Evolutionary conservation across 331 rosid species (phyloP), one percentile per base, ranked within the genome.

Genomic region (Prunus yedoensis): DNA sequence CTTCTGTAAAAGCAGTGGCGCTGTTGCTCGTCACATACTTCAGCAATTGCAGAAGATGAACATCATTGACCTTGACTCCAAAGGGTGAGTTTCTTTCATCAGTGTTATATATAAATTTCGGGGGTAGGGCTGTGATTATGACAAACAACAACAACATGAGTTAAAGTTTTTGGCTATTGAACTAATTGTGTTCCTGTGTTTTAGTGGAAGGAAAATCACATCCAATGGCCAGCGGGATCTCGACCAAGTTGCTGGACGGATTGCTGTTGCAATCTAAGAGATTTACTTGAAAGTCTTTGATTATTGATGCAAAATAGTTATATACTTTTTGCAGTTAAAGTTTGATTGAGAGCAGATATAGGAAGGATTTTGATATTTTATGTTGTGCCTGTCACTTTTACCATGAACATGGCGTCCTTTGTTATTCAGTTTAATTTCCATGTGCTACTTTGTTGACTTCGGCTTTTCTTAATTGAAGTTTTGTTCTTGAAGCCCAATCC

Each of bases 1-100:
- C 46, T 80, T 84, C 76, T 76, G 84, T 23, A 73, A 77, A 47
- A 79, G 84, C 78, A 83, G 84, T 35, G 87, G 84, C 0, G 65
- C 81, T 30, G 27, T 83, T 58, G 81, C 83, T 76, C 78, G 87
- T 35, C 87, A 83, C 73, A 71, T 83, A 3, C 81, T 83, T 18
- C 81, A 83, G 46, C 87, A 83, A 49, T 71, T 79, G 80, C 63
- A 75, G 68, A 51, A 16, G 8, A 23, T 68, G 74, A 73, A 80
- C 70, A 84, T 84, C 20, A 3, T 84, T 25, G 82, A 84, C 1
- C 13, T 80, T 20, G 83, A 83, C 2, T 4, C 81, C 32, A 76
- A 77, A 35, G 84, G 81, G 83, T 79, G 59, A 74, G 78, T 64
- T 35, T 53, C 57, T 45, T 56, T 79, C 60, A 17, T 56, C 1